Percentiles rank a stretch among this genome's conserved stretches.
Evolutionary conservation across 805 yeast genomes (phyloP).

Genomic region (Pichia paraexigua): DNA sequence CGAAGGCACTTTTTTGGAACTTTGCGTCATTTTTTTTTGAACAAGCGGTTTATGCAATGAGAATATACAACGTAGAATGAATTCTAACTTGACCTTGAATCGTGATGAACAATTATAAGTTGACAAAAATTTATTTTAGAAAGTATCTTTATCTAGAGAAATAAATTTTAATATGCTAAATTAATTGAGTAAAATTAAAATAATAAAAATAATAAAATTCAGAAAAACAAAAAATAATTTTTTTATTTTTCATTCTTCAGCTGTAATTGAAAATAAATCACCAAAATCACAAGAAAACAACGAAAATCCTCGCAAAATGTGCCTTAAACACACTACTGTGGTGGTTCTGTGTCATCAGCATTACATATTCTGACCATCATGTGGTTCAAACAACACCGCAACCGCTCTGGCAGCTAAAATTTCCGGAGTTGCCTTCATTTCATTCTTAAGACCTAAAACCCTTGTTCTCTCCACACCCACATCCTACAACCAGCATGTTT

Average conservation of each 20-base stretch:
- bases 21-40: slow-evolving; percentile 21
- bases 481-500: no score
- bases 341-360: neutral
- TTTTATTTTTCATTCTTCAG: neutral
- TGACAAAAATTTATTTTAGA: neutral
- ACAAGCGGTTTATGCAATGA: neutral
- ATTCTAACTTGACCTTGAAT: neutral
- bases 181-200: neutral
- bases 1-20: slow-evolving; percentile 22
- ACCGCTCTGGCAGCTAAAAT: no score
- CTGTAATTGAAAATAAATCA: no score
- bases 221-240: neutral
- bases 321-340: neutral
- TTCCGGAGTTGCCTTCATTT: no score
- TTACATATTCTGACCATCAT: no score
- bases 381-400: no score
- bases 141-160: neutral
- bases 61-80: neutral
- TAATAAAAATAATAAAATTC: neutral
- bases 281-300: neutral
- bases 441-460: no score
- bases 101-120: neutral
- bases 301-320: no score
- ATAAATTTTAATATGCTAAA: neutral
- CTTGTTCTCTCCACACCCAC: no score